Base-by-base conservation (phyloP, 345 rosid species). In the Conringia planisiliqua region DNA sequence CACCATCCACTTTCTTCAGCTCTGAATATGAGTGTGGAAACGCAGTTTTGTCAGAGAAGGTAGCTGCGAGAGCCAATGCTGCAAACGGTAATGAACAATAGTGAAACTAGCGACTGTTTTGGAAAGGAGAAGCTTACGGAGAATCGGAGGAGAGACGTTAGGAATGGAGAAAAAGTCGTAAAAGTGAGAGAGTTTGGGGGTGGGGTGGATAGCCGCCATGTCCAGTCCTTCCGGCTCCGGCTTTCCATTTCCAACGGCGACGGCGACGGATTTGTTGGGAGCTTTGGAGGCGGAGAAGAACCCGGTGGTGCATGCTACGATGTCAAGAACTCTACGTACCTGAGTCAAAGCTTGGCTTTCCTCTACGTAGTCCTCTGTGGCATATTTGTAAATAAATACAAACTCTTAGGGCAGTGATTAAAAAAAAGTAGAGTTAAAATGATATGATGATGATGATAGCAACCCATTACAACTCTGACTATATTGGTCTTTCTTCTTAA, bases 101-200 rank as follows among this genome's bases (percentile, higher is more conserved):
- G 7, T 2, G 3, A 43, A 42, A 13, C 8, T 74, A 55, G 18
- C 6, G 52, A 42, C 32, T 54, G 6, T 22, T 14, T 4, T 8
- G 27, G 40, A 29, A 42, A 27, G 16, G 47, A 44, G 26, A 7
- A 63, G 66, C 86, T 78, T 69, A 91, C 98, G 80, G 69, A 88
- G 94, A 65, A 94, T 82, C 6, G 98, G 96, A 76, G 93, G 88
- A 43, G 90, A 48, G 67, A 88, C 84, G 76, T 91, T 84, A 50
- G 93, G 75, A 74, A 91, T 57, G 66, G 93, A 88, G 93, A 94
- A 89, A 77, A 88, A 94, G 36, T 94, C 95, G 78, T 91, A 91
- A 65, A 94, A 94, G 48, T 91, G 90, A 54, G 91, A 86, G 9
- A 91, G 96, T 58, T 83, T 84, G 16, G 89, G 97, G 18, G 83